Percentiles rank a stretch among this genome's conserved stretches.
These are phyloP conservation scores for Poterioochromonas sp. DNA, from an alignment of 352 stramenopile species.

Conservation along the genomic window DNA sequence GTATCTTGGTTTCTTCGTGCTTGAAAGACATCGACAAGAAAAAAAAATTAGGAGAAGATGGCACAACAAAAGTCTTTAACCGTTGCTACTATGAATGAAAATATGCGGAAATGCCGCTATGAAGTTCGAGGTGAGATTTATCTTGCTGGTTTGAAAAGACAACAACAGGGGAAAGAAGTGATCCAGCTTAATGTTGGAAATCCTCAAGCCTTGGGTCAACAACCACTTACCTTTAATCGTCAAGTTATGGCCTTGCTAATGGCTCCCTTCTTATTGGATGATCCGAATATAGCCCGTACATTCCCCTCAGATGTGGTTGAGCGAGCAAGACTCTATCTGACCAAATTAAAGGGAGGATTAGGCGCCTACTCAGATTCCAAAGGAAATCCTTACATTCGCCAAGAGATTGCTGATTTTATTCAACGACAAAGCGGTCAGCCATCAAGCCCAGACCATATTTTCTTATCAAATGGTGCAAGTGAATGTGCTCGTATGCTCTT, in stretches of 20 bases:
- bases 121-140: slow-evolving; percentile 69
- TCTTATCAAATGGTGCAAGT: slow-evolving; percentile 91
- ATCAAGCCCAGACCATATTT: slow-evolving; percentile 85
- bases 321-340: slow-evolving; percentile 71
- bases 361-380: slow-evolving; percentile 79
- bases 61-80: slow-evolving; percentile 42
- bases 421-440: slow-evolving; percentile 67
- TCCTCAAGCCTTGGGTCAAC: slow-evolving; percentile 84
- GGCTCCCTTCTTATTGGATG: slow-evolving; percentile 67
- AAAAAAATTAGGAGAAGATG: neutral
- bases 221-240: slow-evolving; percentile 55
- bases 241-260: slow-evolving; percentile 80
- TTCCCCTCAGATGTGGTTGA: slow-evolving; percentile 72
- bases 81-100: slow-evolving; percentile 44
- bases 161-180: slow-evolving; percentile 75
- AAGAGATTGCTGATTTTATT: slow-evolving; percentile 71
- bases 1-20: no score
- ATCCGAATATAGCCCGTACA: slow-evolving; percentile 61
- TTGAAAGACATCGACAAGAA: no score
- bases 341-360: slow-evolving; percentile 68
- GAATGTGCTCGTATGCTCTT: slow-evolving; percentile 85
- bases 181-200: slow-evolving; percentile 97
- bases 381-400: slow-evolving; percentile 61
- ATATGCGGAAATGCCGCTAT: slow-evolving; percentile 62
- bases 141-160: slow-evolving; percentile 42